Evolutionary conservation across 257 asterid genomes (phyloP).

Genomic region (Solanum peruvianum): DNA sequence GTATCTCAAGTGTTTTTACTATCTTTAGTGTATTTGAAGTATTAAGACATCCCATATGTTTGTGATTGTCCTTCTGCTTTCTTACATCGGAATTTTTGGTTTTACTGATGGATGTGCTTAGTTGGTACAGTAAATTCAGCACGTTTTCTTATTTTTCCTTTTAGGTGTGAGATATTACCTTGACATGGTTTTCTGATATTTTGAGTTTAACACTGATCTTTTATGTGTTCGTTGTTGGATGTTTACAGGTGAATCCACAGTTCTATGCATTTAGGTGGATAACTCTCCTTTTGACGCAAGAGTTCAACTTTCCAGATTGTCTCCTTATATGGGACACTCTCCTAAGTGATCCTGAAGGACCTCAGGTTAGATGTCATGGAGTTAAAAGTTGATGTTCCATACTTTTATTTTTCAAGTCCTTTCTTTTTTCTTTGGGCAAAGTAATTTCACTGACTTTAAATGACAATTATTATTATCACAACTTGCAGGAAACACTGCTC

Average conservation of each 20-base stretch:
- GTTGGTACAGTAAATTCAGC: not conserved
- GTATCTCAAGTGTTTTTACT: not conserved
- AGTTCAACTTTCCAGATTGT: slow-evolving; percentile 71
- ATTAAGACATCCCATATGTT: not conserved
- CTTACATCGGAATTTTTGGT: not conserved
- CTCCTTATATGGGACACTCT: slow-evolving; percentile 87
- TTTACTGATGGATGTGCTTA: not conserved
- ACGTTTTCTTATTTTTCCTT: not conserved
- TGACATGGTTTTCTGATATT: not conserved
- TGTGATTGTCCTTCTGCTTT: not conserved
- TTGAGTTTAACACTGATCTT: not conserved
- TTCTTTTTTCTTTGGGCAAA: not conserved
- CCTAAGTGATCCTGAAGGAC: slow-evolving; percentile 95
- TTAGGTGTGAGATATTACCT: not conserved
- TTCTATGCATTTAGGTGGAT: slow-evolving; percentile 98
- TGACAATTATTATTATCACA: not conserved
- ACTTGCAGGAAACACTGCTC: slow-evolving; percentile 69
- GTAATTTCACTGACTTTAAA: not conserved
- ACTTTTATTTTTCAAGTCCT: not conserved
- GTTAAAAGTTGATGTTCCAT: not conserved
- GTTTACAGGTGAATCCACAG: slow-evolving; percentile 89
- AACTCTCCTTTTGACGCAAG: slow-evolving; percentile 92
- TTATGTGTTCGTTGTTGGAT: slow-evolving; percentile 2
- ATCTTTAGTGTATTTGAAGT: not conserved
- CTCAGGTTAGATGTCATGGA: slow-evolving; percentile 49